Base-by-base conservation (phyloP, 768 basidiomycete species). In the Piloderma croceum region DNA sequence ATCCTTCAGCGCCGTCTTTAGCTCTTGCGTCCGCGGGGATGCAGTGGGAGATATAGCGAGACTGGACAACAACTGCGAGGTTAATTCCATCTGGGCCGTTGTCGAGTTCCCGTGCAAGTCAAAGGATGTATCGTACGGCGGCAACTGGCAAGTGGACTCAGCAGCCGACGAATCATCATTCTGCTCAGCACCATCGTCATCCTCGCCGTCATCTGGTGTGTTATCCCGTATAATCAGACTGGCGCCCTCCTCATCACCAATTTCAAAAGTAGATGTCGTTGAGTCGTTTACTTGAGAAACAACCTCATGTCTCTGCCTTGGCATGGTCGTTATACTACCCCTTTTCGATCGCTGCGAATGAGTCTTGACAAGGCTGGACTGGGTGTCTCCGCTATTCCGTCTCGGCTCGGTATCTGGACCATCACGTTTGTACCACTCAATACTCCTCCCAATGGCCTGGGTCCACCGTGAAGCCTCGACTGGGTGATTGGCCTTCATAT, bases 391-490 rank as follows among this genome's bases (percentile, higher is more conserved):
- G 45, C 76, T 77, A 43, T 48, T 55, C 25, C 74, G 60, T 25
- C 52, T 51, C 17, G 43, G 46, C 47, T 52, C 45, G 20, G 62
- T 61, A 1, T 29, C 25, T 17, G 37, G 52, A 15, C 46, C 42
- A 24, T 73, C 68, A n/a, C 67, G 66, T 41, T 71, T 72, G 35
- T 70, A 73, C 71, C 79, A 83, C 23, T 90, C 86, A 43, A 91
- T 82, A 46, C 79, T 82, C 54, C 74, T 76, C 13, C 64, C 61
- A 34, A 97, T 74, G 0, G 83, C 84, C 42, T 83, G 78, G 2
- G 79, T 77, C 93, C 93, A 97, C 9, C 92, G 73, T 4, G 83
- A 72, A 4, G 89, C 89, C 60, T 97, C 93, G 5, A 87, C 88
- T 0, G 85, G 89, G 51, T 96, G 90, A 46, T 81, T 86, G 0